Percentiles rank a stretch among this genome's conserved stretches.
These are phyloP conservation scores for Pseudotulostoma volvatum DNA, from an alignment of 495 filamentous ascomycete species.

Conservation along the genomic window DNA sequence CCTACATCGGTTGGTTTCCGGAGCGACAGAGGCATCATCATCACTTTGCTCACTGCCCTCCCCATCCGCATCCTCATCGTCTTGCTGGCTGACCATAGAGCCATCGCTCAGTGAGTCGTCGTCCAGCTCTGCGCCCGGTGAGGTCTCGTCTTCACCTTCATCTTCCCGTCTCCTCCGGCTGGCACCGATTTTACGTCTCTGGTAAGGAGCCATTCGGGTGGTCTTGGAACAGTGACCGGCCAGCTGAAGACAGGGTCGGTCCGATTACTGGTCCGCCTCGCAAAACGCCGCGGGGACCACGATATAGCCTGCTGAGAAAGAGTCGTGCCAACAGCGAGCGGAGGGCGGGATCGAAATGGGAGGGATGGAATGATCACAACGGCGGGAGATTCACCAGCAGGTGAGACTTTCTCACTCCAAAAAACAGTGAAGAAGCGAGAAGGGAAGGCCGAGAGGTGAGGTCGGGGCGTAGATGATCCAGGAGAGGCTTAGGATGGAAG, in stretches of 20 bases:
- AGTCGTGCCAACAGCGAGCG: too few species aligned
- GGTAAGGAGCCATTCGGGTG: slow-evolving; percentile 38
- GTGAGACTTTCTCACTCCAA: too few species aligned
- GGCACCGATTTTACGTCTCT: slow-evolving; percentile 56
- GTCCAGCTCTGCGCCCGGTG: slow-evolving; percentile 47
- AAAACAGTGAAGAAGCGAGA: not conserved
- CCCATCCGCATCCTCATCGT: slow-evolving; percentile 57
- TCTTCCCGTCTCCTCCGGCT: slow-evolving; percentile 64
- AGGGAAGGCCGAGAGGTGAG: not conserved
- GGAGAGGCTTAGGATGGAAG: too few species aligned
- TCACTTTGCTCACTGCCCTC: slow-evolving; percentile 64
- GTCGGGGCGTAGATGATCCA: slow-evolving; percentile 5
- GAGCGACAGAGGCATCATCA: slow-evolving; percentile 34
- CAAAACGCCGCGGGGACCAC: too few species aligned
- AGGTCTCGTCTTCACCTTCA: slow-evolving; percentile 56
- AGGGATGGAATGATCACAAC: too few species aligned
- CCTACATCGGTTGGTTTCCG: slow-evolving; percentile 27
- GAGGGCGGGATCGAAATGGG: too few species aligned
- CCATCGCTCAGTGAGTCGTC: slow-evolving; percentile 77
- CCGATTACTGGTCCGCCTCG: too few species aligned
- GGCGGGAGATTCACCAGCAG: slow-evolving; percentile 17
- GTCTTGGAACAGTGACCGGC: too few species aligned
- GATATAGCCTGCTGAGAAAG: too few species aligned
- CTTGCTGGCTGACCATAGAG: slow-evolving; percentile 56
- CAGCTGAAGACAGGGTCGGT: too few species aligned